These are phyloP conservation scores for Diaporthe caulivora DNA, from an alignment of 2,329 filamentous ascomycete species.

Conservation along the genomic window DNA sequence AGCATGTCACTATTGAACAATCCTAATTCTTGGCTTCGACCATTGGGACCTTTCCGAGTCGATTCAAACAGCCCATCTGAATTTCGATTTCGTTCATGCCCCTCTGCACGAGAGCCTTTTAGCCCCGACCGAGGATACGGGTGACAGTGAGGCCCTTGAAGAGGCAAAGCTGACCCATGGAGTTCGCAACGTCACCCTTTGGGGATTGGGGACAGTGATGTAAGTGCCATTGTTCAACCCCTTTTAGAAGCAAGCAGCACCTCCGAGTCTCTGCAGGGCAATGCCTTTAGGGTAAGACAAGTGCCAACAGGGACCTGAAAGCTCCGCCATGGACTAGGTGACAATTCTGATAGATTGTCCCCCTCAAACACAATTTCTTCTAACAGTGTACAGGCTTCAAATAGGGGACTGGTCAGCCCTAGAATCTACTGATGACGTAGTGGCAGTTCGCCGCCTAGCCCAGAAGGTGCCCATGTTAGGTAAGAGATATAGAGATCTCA, in stretches of 20 bases:
- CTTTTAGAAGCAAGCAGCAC: no score
- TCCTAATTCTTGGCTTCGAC: conserved; percentile 38
- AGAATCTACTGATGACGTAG: conserved; percentile 25
- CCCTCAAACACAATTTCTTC: neutral
- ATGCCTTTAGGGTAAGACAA: no score
- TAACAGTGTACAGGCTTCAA: conserved; percentile 11
- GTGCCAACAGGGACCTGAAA: neutral
- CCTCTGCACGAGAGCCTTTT: neutral
- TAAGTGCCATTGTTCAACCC: no score
- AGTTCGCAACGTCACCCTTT: conserved; percentile 38
- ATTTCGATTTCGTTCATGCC: conserved; percentile 33
- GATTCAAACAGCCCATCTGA: conserved; percentile 40
- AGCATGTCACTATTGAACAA: conserved; percentile 37
- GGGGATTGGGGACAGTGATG: conserved; percentile 36
- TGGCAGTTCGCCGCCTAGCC: conserved; percentile 21
- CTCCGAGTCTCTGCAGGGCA: no score
- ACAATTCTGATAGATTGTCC: no score
- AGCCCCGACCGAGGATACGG: conserved; percentile 15
- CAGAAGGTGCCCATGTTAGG: conserved; percentile 12
- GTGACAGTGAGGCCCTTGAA: conserved; percentile 29
- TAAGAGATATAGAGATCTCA: conserved; percentile 34
- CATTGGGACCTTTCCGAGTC: conserved; percentile 35
- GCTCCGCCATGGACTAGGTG: neutral
- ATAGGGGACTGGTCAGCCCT: conserved; percentile 36
- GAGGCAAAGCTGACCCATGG: conserved; percentile 40